Evolutionary conservation across 2,329 filamentous ascomycete genomes (phyloP).

Genomic region (Orbilia quercus): DNA sequence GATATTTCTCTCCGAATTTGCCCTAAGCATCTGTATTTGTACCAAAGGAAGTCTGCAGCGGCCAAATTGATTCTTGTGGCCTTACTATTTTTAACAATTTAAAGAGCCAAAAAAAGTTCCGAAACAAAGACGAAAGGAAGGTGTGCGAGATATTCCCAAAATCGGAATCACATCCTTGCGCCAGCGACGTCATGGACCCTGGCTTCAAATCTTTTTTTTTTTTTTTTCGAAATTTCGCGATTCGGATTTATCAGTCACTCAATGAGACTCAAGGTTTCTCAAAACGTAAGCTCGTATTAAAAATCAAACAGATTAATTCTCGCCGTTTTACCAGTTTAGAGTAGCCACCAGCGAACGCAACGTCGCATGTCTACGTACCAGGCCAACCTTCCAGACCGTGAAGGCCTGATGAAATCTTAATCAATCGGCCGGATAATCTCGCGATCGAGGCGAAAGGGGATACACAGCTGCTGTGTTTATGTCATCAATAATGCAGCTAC

Average conservation of each 20-base stretch:
- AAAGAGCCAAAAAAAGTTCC: too few relatives aligned
- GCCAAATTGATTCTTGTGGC: too few relatives aligned
- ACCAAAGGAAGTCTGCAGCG: too few relatives aligned
- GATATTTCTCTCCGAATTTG: slow-evolving; percentile 13
- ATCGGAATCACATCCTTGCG: not conserved
- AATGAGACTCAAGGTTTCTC: too few relatives aligned
- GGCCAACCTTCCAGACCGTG: not conserved
- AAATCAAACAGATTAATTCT: not conserved
- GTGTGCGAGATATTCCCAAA: not conserved
- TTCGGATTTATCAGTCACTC: slow-evolving; percentile 18
- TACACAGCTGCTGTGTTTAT: not conserved
- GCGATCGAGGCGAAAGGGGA: not conserved
- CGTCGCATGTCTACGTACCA: too few relatives aligned
- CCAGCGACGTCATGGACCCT: slow-evolving; percentile 10
- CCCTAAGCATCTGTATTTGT: too few relatives aligned
- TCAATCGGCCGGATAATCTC: not conserved
- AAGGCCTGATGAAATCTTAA: not conserved
- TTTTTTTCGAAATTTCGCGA: slow-evolving; percentile 15
- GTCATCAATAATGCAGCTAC: slow-evolving; percentile 6
- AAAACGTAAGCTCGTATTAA: slow-evolving; percentile 2
- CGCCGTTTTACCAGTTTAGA: not conserved
- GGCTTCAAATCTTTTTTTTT: too few relatives aligned
- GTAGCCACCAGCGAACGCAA: too few relatives aligned
- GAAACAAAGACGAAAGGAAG: too few relatives aligned
- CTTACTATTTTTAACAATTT: slow-evolving; percentile 16